Evolutionary conservation across 352 stramenopile genomes (phyloP), one percentile per base, ranked within the genome.

Genomic region (Pythium plurisporium): DNA sequence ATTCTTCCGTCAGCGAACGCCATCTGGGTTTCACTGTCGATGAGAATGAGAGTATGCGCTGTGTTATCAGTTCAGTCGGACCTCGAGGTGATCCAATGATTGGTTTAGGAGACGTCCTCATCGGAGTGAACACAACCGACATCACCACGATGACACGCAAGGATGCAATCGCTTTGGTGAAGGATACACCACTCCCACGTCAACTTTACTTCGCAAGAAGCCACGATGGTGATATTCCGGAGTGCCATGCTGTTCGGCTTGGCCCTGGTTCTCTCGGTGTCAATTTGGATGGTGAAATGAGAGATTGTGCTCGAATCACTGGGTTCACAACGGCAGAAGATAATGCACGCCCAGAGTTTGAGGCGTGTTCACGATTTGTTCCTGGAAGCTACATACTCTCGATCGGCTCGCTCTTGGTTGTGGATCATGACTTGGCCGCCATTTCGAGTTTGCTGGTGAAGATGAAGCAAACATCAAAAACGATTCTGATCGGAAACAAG

Each of bases 371-470:
- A 4, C 27, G 63, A 27, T 81, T 80, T 45, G 48, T 85, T 19
- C 72, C 73, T 6, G 70, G 67, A 7, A 83, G 73, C 48, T 74
- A 59, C 49, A 80, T 95, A 48, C 55, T 87, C 37, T 59, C 64
- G 12, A 79, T 96, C 37, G 91, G 93, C 41, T 69, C 74, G 5
- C 55, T 88, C 30, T 64, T 80, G 4, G 78, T 86, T 5, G 85
- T 80, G 4, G 50, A 71, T 7, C 60, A 78, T 34, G 59, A 70
- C 20, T 64, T 86, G n/a, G 55, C 46, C 6, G 62, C 68, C 0
- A 68, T 86, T 4, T 81, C 77, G 0, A 41, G 46, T 17, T 27
- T 88, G 23, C 58, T 88, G 2, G 37, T 53, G 6, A 86, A 88
- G 55, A 56, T 88, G 5, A 70, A 70, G 27, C 26, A 72, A 11